Evolutionary conservation across 2,329 filamentous ascomycete genomes (phyloP), one percentile per base, ranked within the genome.

Genomic region (Exophiala bonariae): DNA sequence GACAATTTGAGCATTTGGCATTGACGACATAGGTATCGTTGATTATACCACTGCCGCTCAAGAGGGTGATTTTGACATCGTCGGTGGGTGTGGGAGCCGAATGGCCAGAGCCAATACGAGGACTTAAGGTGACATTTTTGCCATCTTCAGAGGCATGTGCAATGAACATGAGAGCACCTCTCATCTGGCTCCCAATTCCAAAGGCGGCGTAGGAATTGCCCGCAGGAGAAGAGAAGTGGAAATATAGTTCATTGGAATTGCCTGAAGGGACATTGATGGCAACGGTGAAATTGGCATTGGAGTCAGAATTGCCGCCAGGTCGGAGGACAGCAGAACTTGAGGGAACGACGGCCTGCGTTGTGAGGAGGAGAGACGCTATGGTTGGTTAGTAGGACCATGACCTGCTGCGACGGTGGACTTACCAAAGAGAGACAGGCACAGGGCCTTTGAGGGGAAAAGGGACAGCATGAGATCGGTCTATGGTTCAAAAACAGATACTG

Each of bases 1-100:
- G 72, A 56, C 78, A 83, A 57, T 76, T 73, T 22, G 56, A 65
- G 65, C 81, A 84, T 32, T 71, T 70, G 1, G 71, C 79, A 43
- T 74, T 76, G 52, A 78, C 75, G 28, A 73, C 68, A 63, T 64
- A 67, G 22, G 64, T 64, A 44, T 67, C 73, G 50, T 61, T 62
- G 33, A 65, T 47, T 36, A 82, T 65, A 14, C 73, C 74, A 0
- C 75, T 77, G n/a, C 71, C 74, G 3, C 66, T 48, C 1, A 82
- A 68, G 2, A 74, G 55, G 14, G 71, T 63, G 52, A 76, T 66
- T 6, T 69, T 56, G 49, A 81, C 64, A 13, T 71, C 65, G 3
- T 69, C 61, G 14, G 59, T 59, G 52, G 69, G 69, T 62, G 72
- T 17, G 11, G 62, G 62, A 57, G 59, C 56, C 39, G 52, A 43